Conservation (phyloP, 1,139 yeast genomes). For the Sugiyamaella neomexicana region DNA sequence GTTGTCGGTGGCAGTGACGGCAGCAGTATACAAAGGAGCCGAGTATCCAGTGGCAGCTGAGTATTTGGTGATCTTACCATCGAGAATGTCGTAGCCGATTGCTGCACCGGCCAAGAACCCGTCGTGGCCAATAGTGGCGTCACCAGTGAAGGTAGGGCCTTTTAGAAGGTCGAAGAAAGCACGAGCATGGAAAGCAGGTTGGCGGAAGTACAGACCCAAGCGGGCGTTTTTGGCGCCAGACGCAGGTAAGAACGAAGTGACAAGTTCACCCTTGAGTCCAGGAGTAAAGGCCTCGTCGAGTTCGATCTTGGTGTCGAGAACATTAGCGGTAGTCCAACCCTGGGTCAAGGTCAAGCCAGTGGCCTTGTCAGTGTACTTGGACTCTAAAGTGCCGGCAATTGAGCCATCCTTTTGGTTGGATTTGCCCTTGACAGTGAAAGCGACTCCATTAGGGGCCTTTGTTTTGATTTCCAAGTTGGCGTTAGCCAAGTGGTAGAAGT, state of each 20-base stretch:
- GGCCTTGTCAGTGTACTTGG: conserved; percentile 90
- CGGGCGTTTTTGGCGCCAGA: conserved; percentile 82
- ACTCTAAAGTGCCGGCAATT: conserved; percentile 86
- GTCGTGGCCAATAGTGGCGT: conserved; percentile 90
- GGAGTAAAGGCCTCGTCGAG: conserved; percentile 89
- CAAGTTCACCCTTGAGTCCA: conserved; percentile 91
- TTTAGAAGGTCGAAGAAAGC: conserved; percentile 92
- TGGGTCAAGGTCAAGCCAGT: conserved; percentile 92
- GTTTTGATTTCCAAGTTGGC: conserved; percentile 89
- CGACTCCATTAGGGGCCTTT: conserved; percentile 93
- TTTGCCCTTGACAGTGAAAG: conserved; percentile 93
- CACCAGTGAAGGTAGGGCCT: conserved; percentile 95
- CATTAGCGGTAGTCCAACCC: conserved; percentile 96
- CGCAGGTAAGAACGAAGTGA: conserved; percentile 85
- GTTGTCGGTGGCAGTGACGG: conserved; percentile 87
- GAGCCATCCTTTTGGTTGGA: conserved; percentile 74
- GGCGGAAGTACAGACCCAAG: conserved; percentile 87
- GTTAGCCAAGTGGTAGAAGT: conserved; percentile 88
- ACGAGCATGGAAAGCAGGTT: conserved; percentile 91
- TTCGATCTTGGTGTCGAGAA: conserved; percentile 90
- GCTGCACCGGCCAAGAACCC: conserved; percentile 98
- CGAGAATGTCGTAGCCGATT: conserved; percentile 91
- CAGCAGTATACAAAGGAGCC: conserved; percentile 83
- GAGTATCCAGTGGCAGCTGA: conserved; percentile 93
- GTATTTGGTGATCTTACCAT: conserved; percentile 92